Evolutionary conservation across 306 rosid genomes (phyloP).

Genomic region (Purshia tridentata): DNA sequence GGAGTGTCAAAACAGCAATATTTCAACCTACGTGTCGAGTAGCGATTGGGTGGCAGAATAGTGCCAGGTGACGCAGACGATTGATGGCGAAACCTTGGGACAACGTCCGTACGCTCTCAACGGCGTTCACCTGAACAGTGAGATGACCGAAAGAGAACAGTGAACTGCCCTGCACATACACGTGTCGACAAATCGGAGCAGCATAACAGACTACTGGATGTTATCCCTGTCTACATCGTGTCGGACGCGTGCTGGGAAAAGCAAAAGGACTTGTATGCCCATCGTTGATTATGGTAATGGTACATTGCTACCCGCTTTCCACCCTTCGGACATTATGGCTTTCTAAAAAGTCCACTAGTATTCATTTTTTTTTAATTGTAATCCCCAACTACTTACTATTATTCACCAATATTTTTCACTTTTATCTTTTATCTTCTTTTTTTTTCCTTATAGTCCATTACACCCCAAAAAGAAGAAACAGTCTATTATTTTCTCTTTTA

Average conservation of each 20-base stretch:
- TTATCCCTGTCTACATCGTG: neutral
- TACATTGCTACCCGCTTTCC: too few species aligned
- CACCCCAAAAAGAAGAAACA: too few species aligned
- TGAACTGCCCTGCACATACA: neutral
- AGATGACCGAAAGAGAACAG: neutral
- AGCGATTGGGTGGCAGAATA: neutral
- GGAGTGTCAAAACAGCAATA: neutral
- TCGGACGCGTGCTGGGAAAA: constrained; percentile 32
- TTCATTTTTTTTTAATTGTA: too few species aligned
- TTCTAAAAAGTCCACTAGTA: too few species aligned
- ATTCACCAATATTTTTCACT: too few species aligned
- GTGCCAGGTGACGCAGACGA: constrained; percentile 19
- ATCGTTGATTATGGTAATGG: too few species aligned
- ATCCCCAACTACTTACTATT: too few species aligned
- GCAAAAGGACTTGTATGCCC: neutral
- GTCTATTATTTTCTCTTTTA: too few species aligned
- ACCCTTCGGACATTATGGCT: too few species aligned
- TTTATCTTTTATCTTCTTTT: too few species aligned
- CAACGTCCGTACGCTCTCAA: neutral
- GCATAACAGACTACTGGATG: neutral
- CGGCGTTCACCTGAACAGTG: constrained; percentile 1
- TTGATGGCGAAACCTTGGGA: neutral
- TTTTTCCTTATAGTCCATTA: too few species aligned
- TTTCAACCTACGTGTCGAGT: neutral
- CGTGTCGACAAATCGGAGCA: constrained; percentile 16